phyloP scores from a whole-genome alignment of 179 eudicot species.

The Camellia oleifera region DNA sequence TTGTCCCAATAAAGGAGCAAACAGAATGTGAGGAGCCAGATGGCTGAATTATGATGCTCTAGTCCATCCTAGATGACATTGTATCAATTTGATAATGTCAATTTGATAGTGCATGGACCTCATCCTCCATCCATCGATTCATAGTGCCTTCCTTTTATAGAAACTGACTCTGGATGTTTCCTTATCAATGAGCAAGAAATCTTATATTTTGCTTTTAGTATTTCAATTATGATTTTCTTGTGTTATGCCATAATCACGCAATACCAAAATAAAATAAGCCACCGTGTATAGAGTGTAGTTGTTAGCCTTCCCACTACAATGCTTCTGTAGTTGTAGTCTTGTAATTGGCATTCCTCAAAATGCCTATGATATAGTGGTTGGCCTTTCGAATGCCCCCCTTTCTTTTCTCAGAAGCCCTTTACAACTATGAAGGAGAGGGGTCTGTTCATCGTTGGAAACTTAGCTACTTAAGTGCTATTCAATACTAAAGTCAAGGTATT shows the following conservation, averaged over 20 bases:
- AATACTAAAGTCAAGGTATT: too few species aligned
- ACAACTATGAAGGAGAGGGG: too few species aligned
- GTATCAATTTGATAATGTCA: not conserved
- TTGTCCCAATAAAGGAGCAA: not conserved
- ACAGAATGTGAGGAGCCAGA: not conserved
- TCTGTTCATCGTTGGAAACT: too few species aligned
- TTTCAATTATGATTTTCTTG: not conserved
- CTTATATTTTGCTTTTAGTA: not conserved
- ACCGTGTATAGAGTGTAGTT: too few species aligned
- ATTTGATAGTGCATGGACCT: not conserved
- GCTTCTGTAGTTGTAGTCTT: too few species aligned
- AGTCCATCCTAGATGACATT: not conserved
- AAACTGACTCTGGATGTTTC: not conserved
- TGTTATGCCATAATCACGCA: not conserved
- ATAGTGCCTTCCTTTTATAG: not conserved
- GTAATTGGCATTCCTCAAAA: too few species aligned
- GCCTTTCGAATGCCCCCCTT: too few species aligned
- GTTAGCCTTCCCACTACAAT: too few species aligned
- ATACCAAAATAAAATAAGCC: not conserved
- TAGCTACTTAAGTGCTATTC: too few species aligned
- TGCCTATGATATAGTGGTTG: too few species aligned
- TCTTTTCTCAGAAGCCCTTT: too few species aligned
- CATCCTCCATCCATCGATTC: not conserved
- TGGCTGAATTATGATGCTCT: not conserved
- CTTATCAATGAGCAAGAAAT: not conserved